Percentiles rank a stretch among this genome's conserved stretches.
Evolutionary conservation across 1,284 basidiomycete species (phyloP).

Genomic region (Pholiota adiposa): DNA sequence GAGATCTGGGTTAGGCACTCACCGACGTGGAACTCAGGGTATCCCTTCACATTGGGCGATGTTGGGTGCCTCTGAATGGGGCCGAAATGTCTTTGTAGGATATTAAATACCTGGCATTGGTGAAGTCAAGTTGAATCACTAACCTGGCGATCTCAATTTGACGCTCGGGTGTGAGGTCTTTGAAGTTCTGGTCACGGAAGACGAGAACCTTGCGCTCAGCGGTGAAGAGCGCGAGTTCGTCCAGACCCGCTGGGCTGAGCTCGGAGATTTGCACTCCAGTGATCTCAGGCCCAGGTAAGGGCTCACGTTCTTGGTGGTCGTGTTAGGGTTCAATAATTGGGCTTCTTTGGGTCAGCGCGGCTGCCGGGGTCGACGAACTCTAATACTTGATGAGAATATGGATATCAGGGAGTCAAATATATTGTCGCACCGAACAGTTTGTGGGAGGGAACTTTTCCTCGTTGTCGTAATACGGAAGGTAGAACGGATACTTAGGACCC

Average conservation of each 20-base stretch:
- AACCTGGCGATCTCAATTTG: slow-evolving; percentile 51
- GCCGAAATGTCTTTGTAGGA: slow-evolving; percentile 47
- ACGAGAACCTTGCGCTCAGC: slow-evolving; percentile 63
- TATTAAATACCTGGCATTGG: not conserved
- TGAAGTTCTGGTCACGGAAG: slow-evolving; percentile 65
- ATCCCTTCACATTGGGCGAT: slow-evolving; percentile 40
- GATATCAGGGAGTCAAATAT: not conserved
- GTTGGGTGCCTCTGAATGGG: slow-evolving; percentile 48
- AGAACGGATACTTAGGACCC: slow-evolving; percentile 49
- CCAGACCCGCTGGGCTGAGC: slow-evolving; percentile 56
- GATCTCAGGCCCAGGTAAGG: slow-evolving; percentile 63
- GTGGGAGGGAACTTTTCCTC: slow-evolving; percentile 48
- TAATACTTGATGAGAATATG: slow-evolving; percentile 1
- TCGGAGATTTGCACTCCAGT: slow-evolving; percentile 61
- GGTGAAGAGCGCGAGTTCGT: slow-evolving; percentile 63
- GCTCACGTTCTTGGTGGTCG: slow-evolving; percentile 45
- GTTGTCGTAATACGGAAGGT: slow-evolving; percentile 47
- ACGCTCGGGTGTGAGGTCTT: slow-evolving; percentile 51
- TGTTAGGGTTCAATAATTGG: slow-evolving; percentile 48
- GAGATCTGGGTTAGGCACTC: not conserved
- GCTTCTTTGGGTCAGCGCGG: slow-evolving; percentile 53
- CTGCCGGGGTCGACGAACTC: slow-evolving; percentile 45
- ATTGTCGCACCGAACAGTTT: slow-evolving; percentile 39
- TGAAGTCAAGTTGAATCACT: not conserved
- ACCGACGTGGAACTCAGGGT: slow-evolving; percentile 40